phyloP scores from a whole-genome alignment of 345 rosid genomes.

The Eucalyptus paniculata region DNA sequence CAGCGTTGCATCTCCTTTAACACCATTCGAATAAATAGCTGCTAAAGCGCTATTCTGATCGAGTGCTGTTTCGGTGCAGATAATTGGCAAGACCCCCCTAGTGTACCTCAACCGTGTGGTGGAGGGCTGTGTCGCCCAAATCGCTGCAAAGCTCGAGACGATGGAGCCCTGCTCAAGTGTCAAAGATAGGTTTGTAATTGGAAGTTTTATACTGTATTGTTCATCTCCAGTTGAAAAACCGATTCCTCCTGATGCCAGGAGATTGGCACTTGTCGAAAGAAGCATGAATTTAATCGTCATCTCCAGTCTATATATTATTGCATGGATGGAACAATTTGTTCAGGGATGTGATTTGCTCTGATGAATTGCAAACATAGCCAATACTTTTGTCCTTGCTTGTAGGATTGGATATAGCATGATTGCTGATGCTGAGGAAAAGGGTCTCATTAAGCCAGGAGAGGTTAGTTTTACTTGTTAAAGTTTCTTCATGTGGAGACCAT shows the following conservation, averaged over 20 bases:
- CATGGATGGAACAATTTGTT: background rate
- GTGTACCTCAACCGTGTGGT: slow-evolving; percentile 64
- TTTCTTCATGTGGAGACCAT: background rate
- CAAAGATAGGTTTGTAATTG: slow-evolving; percentile 55
- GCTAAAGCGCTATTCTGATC: background rate
- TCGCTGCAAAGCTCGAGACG: slow-evolving; percentile 75
- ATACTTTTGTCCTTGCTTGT: background rate
- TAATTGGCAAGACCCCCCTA: slow-evolving; percentile 70
- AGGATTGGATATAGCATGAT: slow-evolving; percentile 84
- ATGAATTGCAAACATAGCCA: background rate
- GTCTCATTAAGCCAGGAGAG: slow-evolving; percentile 51
- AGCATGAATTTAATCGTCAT: background rate
- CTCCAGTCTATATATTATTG: background rate
- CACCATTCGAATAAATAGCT: background rate
- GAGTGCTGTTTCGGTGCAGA: slow-evolving; percentile 6
- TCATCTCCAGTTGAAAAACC: background rate
- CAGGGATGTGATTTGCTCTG: background rate
- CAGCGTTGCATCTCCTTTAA: background rate
- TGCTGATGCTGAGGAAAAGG: slow-evolving; percentile 63
- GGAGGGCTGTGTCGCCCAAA: slow-evolving; percentile 57
- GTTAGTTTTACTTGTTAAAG: slow-evolving; percentile 6
- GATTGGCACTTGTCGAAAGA: background rate
- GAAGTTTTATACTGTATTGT: background rate
- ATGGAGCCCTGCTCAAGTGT: slow-evolving; percentile 92
- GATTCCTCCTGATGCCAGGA: background rate